Conservation (phyloP, 352 stramenopile species). For the Pilasporangium apinafurcum region DNA sequence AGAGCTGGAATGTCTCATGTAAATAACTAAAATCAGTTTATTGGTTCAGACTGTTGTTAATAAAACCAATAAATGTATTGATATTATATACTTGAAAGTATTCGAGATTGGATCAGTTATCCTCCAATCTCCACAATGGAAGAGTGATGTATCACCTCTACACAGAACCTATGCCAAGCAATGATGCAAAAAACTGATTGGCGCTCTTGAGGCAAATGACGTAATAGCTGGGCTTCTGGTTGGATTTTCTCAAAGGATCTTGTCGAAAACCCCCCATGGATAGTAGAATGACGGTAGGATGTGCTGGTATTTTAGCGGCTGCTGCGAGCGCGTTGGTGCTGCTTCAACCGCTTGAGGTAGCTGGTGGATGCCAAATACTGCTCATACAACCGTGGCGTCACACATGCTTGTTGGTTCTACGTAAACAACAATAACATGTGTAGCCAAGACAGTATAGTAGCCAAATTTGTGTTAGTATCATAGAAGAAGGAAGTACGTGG, state of each 20-base stretch:
- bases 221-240: background rate
- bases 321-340: slow-evolving; percentile 7
- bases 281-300: too few relatives aligned
- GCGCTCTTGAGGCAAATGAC: background rate
- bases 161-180: background rate
- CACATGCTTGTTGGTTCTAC: slow-evolving; percentile 8
- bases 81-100: background rate
- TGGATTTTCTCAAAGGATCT: too few relatives aligned
- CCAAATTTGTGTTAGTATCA: background rate
- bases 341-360: slow-evolving; percentile 34
- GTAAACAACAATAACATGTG: background rate
- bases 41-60: background rate
- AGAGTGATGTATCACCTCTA: too few relatives aligned
- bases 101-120: too few relatives aligned
- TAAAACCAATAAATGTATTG: background rate
- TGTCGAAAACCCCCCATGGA: too few relatives aligned
- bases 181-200: background rate
- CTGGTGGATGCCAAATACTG: slow-evolving; percentile 51
- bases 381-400: slow-evolving; percentile 25
- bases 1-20: background rate
- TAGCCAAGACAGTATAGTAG: background rate
- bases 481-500: too few relatives aligned
- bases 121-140: too few relatives aligned
- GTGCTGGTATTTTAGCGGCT: too few relatives aligned
- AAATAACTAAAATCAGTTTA: background rate